A percentile compares a stretch with the other conserved stretches of the same genome.
These are phyloP conservation scores for Sesbania bispinosa DNA, from an alignment of 306 rosid species.

Conservation along the genomic window DNA sequence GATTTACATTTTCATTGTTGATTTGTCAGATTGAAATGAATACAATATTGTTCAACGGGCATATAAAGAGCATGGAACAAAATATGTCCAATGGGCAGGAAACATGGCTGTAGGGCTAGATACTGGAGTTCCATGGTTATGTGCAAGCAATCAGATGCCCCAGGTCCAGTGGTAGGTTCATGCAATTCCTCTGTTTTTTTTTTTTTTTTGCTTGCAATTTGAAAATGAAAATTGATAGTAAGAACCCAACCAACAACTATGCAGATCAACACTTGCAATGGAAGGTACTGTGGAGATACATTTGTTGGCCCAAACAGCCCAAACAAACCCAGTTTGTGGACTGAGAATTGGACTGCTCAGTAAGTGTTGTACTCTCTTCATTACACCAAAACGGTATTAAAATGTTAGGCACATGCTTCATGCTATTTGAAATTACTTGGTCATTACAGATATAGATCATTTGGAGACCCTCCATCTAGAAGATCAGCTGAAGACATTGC, in stretches of 20 bases:
- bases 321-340: conserved; percentile 14
- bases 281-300: conserved; percentile 25
- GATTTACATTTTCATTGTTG: not conserved
- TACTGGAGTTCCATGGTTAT: conserved; percentile 19
- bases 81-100: conserved; percentile 11
- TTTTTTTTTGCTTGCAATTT: not conserved
- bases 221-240: not conserved
- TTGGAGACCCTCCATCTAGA: conserved; percentile 17
- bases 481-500: conserved; percentile 20
- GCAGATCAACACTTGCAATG: conserved; percentile 20
- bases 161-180: conserved; percentile 17
- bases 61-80: not conserved
- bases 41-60: not conserved
- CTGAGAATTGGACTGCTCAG: conserved; percentile 24
- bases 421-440: not conserved
- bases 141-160: conserved; percentile 20
- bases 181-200: not conserved
- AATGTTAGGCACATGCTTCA: not conserved
- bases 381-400: not conserved
- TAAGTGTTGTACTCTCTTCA: not conserved
- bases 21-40: conserved; percentile 23
- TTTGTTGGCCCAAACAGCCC: conserved; percentile 10
- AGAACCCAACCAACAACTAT: not conserved
- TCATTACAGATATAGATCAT: conserved; percentile 9
- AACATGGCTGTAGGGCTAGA: conserved; percentile 4